phyloP scores from a whole-genome alignment of 805 yeast genomes.

The Danielia oregonensis region DNA sequence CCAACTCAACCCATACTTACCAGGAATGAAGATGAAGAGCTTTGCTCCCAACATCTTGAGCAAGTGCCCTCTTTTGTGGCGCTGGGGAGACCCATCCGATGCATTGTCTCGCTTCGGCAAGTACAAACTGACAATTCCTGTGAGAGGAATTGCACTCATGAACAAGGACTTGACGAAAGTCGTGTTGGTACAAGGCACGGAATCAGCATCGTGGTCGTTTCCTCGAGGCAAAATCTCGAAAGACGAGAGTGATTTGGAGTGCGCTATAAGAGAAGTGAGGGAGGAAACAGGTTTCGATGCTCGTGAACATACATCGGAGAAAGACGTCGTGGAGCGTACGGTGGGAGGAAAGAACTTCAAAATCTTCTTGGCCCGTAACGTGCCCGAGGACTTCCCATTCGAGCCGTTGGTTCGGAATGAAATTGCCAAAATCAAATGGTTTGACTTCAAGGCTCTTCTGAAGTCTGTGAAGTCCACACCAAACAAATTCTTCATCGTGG shows the following conservation, averaged over 20 bases:
- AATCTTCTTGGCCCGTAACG: conserved; percentile 70
- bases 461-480: conserved; percentile 40
- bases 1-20: conserved; percentile 68
- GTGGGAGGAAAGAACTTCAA: conserved; percentile 81
- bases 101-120: conserved; percentile 77
- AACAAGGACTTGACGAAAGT: conserved; percentile 67
- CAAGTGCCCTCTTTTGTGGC: conserved; percentile 74
- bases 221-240: conserved; percentile 97
- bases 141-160: conserved; percentile 89
- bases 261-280: conserved; percentile 87
- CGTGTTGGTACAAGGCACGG: conserved; percentile 80
- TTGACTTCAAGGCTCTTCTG: conserved; percentile 45
- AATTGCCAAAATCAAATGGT: conserved; percentile 81
- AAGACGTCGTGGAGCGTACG: conserved; percentile 77
- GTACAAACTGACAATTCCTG: conserved; percentile 90
- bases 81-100: conserved; percentile 78
- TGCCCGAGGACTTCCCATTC: conserved; percentile 74
- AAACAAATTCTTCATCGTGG: conserved; percentile 42
- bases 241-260: conserved; percentile 80
- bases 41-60: conserved; percentile 68
- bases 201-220: conserved; percentile 82
- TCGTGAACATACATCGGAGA: conserved; percentile 58
- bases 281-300: conserved; percentile 95
- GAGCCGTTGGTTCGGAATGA: conserved; percentile 85
- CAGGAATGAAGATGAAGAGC: conserved; percentile 69